A percentile compares a stretch with the other conserved stretches of the same genome.
Conservation (phyloP, 768 basidiomycete genomes). For the Tricholoma sp. region DNA sequence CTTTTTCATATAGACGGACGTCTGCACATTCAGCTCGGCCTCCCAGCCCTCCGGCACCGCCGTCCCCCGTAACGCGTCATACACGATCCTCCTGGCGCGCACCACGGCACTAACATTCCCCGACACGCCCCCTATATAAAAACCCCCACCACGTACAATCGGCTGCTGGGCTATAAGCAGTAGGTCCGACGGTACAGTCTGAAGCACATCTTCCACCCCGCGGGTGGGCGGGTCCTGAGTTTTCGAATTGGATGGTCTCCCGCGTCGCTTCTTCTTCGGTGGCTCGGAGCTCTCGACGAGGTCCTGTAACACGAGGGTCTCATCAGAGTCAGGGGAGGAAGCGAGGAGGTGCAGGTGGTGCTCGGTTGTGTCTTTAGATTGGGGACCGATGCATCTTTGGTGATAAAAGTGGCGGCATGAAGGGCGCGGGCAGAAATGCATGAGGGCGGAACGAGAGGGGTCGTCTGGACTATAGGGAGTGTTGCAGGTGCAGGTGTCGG, state of each 20-base stretch:
- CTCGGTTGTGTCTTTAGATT: constrained; percentile 15
- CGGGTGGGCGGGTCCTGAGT: background rate
- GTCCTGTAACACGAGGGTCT: constrained; percentile 1
- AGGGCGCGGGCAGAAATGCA: constrained; percentile 56
- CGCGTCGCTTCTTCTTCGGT: constrained; percentile 8
- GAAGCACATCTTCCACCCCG: constrained; percentile 7
- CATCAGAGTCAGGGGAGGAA: constrained; percentile 4
- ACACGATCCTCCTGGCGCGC: constrained; percentile 43
- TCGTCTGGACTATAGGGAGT: constrained; percentile 42
- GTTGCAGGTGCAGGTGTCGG: constrained; percentile 39
- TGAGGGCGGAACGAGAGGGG: constrained; percentile 20
- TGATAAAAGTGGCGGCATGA: constrained; percentile 46
- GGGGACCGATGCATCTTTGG: constrained; percentile 35
- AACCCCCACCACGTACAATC: constrained; percentile 42
- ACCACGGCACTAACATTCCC: constrained; percentile 48
- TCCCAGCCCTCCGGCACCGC: constrained; percentile 40
- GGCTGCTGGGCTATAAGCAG: constrained; percentile 45
- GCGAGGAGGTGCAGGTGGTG: constrained; percentile 24
- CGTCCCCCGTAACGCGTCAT: constrained; percentile 24
- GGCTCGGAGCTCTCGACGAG: constrained; percentile 1
- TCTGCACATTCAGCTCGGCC: constrained; percentile 12
- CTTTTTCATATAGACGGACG: constrained; percentile 16
- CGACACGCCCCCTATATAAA: constrained; percentile 35
- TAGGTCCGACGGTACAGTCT: constrained; percentile 31
- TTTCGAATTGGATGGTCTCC: background rate